Percentiles rank a stretch among this genome's conserved stretches.
These are phyloP conservation scores for Podaxis carcinomalis DNA, from an alignment of 768 basidiomycete genomes.

Conservation along the genomic window DNA sequence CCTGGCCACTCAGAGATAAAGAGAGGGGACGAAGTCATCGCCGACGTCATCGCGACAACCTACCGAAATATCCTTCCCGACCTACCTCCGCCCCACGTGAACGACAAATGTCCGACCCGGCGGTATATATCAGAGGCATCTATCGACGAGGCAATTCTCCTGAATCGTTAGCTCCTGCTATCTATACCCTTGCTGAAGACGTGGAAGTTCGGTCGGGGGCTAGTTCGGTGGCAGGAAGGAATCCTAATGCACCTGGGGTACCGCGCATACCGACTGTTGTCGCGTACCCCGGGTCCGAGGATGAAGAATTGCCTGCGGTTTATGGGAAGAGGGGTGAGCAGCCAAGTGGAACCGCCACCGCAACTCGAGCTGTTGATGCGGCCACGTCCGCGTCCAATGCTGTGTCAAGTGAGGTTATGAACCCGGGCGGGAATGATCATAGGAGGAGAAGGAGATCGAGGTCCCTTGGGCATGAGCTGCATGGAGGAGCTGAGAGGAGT, in stretches of 20 bases:
- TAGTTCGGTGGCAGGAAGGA: neutral
- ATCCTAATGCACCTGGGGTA: neutral
- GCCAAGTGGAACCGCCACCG: too few species aligned
- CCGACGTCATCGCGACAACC: neutral
- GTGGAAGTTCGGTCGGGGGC: neutral
- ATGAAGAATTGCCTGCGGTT: neutral
- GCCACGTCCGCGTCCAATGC: neutral
- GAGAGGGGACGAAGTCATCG: neutral
- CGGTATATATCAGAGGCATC: neutral
- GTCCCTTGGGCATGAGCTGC: neutral
- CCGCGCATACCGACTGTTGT: constrained; percentile 4
- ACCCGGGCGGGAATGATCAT: neutral
- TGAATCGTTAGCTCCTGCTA: neutral
- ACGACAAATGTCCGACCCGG: constrained; percentile 2
- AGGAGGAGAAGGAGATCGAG: constrained; percentile 5
- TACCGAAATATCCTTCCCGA: neutral
- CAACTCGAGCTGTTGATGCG: too few species aligned
- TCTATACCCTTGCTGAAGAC: constrained; percentile 6
- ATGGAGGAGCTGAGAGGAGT: neutral
- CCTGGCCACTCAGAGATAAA: neutral
- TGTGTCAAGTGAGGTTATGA: neutral
- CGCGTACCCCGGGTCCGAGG: neutral
- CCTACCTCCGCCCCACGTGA: neutral
- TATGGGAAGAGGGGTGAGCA: neutral
- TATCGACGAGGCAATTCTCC: neutral